These are phyloP conservation scores for Isabelozyma gotoi DNA, from an alignment of 805 yeast genomes.

Conservation along the genomic window DNA sequence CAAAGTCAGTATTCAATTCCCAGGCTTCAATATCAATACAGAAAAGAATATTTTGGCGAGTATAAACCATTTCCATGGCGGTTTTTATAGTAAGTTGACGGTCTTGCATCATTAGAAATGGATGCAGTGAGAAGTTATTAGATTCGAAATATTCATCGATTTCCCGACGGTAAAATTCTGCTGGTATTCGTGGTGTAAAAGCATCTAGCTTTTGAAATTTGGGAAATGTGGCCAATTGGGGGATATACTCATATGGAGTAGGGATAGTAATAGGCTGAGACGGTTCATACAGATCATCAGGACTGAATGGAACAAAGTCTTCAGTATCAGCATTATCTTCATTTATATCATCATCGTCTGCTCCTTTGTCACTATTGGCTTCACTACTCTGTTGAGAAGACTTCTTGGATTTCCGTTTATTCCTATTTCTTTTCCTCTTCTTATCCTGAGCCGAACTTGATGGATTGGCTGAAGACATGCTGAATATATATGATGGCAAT, in stretches of 20 bases:
- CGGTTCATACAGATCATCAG: too few relatives aligned
- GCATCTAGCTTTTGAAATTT: slow-evolving; percentile 1
- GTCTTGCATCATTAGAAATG: slow-evolving; percentile 1
- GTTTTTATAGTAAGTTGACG: slow-evolving; percentile 4
- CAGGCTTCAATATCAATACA: slow-evolving; percentile 59
- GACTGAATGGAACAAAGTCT: too few relatives aligned
- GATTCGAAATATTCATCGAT: slow-evolving; percentile 5
- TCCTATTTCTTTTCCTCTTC: background rate
- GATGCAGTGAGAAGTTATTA: slow-evolving; percentile 1
- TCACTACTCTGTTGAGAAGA: background rate
- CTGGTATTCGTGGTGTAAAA: background rate
- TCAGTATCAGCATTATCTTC: background rate
- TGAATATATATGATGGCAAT: too few relatives aligned
- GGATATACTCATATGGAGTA: background rate
- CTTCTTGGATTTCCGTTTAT: background rate
- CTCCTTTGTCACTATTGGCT: background rate
- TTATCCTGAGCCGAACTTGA: background rate
- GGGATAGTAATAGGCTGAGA: too few relatives aligned
- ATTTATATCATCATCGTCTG: background rate
- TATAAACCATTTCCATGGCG: slow-evolving; percentile 14
- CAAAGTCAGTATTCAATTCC: slow-evolving; percentile 39
- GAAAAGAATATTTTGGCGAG: slow-evolving; percentile 32
- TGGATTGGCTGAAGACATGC: too few relatives aligned
- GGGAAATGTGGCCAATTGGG: background rate
- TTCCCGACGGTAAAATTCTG: too few relatives aligned